Evolutionary conservation across 2,329 filamentous ascomycete genomes (phyloP), one percentile per base, ranked within the genome.

Genomic region (Colletotrichum camelliae): DNA sequence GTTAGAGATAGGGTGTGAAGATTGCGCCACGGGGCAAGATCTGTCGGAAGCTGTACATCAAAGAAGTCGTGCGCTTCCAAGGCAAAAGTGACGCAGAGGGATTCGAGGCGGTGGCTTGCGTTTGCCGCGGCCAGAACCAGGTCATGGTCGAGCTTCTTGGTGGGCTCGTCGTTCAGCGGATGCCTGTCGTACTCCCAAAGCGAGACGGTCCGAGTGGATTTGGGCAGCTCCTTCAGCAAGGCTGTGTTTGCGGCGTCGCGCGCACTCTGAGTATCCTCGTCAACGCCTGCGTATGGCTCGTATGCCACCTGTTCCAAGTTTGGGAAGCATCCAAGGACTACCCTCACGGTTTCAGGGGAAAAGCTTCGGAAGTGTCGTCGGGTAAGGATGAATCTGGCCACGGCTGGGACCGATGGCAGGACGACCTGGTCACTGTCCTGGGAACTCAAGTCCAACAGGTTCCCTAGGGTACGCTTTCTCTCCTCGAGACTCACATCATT

Each of bases 241-340:
- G 43, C 43, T 2, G n/a, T 21, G 0, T 13, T 21, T 21, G 43
- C 43, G 1, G 43, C 43, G 10, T 21, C 43, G 13, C 43, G 43
- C 43, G 0, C n/a, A 21, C 0, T 52, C 2, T 52, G 43, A 4
- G 1, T 0, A n/a, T 52, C 10, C 10, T 10, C 6, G n/a, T 52
- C 43, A 21, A 52, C 1, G 2, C 43, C 43, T 52, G n/a, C n/a
- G n/a, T 21, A 52, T 21, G n/a, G 43, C n/a, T 52, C 39, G 6
- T 52, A 52, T 52, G 10, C 43, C 13, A 52, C n/a, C n/a, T 52
- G 43, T 21, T 21, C 43, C 43, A 52, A 1, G 7, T 52, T 21
- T 3, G n/a, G 43, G 43, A 21, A 52, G n/a, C 43, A 52, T 52
- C 43, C 43, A 12, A 52, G 18, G 43, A 52, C 43, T 21, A 21